phyloP scores from a whole-genome alignment of 352 stramenopile genomes.

The Pythium vanterpoolii region DNA sequence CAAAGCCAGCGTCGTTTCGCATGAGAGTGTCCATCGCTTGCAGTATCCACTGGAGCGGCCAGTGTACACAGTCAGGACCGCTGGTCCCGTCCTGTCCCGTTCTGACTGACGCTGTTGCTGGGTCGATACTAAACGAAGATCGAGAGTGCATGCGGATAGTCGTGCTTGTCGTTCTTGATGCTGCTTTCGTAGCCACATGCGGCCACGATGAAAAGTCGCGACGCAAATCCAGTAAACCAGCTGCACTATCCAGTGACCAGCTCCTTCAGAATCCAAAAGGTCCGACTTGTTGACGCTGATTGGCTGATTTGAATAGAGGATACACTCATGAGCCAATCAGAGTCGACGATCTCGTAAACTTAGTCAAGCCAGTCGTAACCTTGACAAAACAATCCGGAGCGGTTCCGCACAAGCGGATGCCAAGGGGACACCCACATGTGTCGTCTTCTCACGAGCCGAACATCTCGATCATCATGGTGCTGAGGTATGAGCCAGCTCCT shows the following conservation, averaged over 20 bases:
- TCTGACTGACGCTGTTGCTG: not conserved
- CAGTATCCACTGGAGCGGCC: conserved; percentile 4
- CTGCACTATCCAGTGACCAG: not conserved
- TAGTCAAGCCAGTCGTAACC: conserved; percentile 3
- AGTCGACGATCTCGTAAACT: not conserved
- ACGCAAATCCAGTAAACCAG: conserved; percentile 12
- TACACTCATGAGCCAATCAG: conserved; percentile 14
- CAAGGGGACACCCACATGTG: conserved; percentile 1
- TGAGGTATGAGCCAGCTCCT: not conserved
- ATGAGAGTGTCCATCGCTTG: not conserved
- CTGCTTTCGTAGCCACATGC: conserved; percentile 14
- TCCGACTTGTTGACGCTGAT: conserved; percentile 15
- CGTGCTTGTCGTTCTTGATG: not conserved
- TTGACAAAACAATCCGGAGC: conserved; percentile 8
- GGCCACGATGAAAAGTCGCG: conserved; percentile 9
- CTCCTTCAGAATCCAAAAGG: no score
- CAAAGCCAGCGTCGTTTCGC: conserved; percentile 10
- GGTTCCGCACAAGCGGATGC: conserved; percentile 17
- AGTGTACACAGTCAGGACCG: not conserved
- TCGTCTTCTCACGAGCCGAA: conserved; percentile 14
- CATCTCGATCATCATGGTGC: not conserved
- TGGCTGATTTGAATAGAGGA: not conserved
- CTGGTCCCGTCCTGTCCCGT: no score
- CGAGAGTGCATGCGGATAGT: conserved; percentile 3
- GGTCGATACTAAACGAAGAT: not conserved